These are phyloP conservation scores for Beauveria asiatica DNA, from an alignment of 2,329 filamentous ascomycete genomes.

Conservation along the genomic window DNA sequence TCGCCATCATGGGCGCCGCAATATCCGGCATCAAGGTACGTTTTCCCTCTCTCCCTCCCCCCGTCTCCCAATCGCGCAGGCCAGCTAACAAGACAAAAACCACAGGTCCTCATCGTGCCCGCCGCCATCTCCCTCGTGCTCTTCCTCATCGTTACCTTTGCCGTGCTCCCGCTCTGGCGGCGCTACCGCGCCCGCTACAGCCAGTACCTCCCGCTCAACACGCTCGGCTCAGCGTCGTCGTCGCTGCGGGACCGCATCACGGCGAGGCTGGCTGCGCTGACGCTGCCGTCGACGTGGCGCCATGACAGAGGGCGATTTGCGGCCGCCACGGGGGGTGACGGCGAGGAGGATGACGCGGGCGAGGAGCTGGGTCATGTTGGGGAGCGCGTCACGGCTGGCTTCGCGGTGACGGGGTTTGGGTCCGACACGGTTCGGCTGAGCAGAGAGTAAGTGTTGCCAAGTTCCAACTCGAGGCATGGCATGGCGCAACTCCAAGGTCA, in stretches of 20 bases:
- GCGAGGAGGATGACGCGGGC: slow-evolving; percentile 49
- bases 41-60: background rate
- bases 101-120: slow-evolving; percentile 60
- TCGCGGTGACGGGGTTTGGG: slow-evolving; percentile 29
- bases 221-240: slow-evolving; percentile 47
- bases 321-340: slow-evolving; percentile 31
- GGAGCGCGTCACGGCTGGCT: slow-evolving; percentile 20
- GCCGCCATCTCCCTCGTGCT: slow-evolving; percentile 61
- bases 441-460: slow-evolving; percentile 49
- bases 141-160: slow-evolving; percentile 57
- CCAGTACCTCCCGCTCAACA: slow-evolving; percentile 63
- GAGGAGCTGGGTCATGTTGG: slow-evolving; percentile 32
- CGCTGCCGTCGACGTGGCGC: slow-evolving; percentile 40
- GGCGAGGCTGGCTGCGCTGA: slow-evolving; percentile 21
- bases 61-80: background rate
- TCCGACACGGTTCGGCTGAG: slow-evolving; percentile 53
- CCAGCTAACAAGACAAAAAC: background rate
- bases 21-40: slow-evolving; percentile 28
- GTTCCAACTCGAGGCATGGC: background rate
- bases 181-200: slow-evolving; percentile 62
- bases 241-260: slow-evolving; percentile 43
- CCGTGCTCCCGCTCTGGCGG: slow-evolving; percentile 60
- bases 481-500: background rate
- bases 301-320: slow-evolving; percentile 33
- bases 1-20: slow-evolving; percentile 24